Conservation (phyloP, 345 rosid species). For the Eucalyptus grandis region DNA sequence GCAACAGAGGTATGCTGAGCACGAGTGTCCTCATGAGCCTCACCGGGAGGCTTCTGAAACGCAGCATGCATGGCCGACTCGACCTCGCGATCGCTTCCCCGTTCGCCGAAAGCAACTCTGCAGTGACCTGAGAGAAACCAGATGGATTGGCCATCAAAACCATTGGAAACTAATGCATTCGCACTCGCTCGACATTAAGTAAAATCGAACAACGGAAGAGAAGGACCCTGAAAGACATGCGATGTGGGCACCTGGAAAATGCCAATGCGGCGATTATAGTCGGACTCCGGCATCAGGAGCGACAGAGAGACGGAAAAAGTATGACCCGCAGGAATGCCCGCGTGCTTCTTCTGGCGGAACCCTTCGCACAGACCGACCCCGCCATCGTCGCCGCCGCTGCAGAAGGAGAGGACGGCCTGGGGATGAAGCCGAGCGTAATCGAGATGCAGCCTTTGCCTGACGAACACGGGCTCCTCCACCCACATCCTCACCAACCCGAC, state of each 20-base stretch:
- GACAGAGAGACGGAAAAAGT: conserved; percentile 32
- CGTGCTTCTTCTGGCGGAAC: neutral
- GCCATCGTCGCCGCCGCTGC: neutral
- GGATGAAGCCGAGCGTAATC: conserved; percentile 62
- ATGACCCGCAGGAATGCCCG: conserved; percentile 52
- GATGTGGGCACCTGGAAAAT: conserved; percentile 46
- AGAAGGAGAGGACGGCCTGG: conserved; percentile 25
- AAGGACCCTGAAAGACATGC: neutral
- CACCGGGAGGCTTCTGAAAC: conserved; percentile 50
- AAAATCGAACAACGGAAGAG: neutral
- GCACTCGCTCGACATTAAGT: neutral
- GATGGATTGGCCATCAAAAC: neutral
- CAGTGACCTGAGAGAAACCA: conserved; percentile 29
- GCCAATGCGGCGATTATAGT: conserved; percentile 49
- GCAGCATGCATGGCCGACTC: conserved; percentile 70
- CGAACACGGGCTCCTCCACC: conserved; percentile 56
- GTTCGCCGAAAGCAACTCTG: conserved; percentile 38
- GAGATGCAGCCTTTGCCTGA: conserved; percentile 46
- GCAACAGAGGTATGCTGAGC: conserved; percentile 40
- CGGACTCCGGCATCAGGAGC: conserved; percentile 77
- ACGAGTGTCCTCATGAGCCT: conserved; percentile 43
- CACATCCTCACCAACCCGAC: conserved; percentile 38
- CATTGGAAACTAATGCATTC: neutral
- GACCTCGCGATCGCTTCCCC: conserved; percentile 40
- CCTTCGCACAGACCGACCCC: neutral